These are phyloP conservation scores for Candida mesenterica DNA, from an alignment of 1,139 yeast genomes.

Conservation along the genomic window DNA sequence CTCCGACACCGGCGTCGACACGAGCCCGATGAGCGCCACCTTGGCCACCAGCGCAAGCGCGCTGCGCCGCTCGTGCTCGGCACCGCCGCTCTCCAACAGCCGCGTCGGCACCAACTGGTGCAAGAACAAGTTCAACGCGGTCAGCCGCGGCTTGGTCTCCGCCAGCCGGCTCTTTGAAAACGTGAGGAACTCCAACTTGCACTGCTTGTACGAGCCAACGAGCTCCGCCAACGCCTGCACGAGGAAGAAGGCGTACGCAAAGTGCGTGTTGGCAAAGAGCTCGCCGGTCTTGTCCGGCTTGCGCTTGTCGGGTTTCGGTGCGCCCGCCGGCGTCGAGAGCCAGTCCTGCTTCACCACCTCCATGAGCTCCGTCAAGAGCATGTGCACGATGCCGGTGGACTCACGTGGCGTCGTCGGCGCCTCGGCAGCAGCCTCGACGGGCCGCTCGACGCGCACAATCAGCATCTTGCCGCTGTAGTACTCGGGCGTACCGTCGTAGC, in stretches of 20 bases:
- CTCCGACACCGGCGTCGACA: constrained; percentile 49
- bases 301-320: constrained; percentile 10
- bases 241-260: constrained; percentile 66
- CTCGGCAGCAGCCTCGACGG: constrained; percentile 19
- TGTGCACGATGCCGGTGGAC: constrained; percentile 58
- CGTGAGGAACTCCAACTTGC: constrained; percentile 79
- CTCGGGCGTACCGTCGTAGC: constrained; percentile 40
- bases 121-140: constrained; percentile 72
- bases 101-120: constrained; percentile 71
- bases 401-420: no score
- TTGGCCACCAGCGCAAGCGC: constrained; percentile 53
- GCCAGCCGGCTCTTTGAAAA: constrained; percentile 56
- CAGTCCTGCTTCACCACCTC: constrained; percentile 52
- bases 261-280: constrained; percentile 43
- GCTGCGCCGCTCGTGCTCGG: constrained; percentile 30
- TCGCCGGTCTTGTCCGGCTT: constrained; percentile 21
- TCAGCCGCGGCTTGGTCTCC: constrained; percentile 56
- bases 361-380: constrained; percentile 65
- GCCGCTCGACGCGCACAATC: constrained; percentile 13
- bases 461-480: constrained; percentile 15
- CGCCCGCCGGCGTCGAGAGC: constrained; percentile 33
- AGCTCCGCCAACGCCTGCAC: constrained; percentile 70
- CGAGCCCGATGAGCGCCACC: constrained; percentile 56
- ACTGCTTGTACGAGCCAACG: constrained; percentile 72
- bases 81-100: constrained; percentile 34